These are phyloP conservation scores for Amanita pseudoporphyria DNA, from an alignment of 768 basidiomycete genomes.

Conservation along the genomic window DNA sequence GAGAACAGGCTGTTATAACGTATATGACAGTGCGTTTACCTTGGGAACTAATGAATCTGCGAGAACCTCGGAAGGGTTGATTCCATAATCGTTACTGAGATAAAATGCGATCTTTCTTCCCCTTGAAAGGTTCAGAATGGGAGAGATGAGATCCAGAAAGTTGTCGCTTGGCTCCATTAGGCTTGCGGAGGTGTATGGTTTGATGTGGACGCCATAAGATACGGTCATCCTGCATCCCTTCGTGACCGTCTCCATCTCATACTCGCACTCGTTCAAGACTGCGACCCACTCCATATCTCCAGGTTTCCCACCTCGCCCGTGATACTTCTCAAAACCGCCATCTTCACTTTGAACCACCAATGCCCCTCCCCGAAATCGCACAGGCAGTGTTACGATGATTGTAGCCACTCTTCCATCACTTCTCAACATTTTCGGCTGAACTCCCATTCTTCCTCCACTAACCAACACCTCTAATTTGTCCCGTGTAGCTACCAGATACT, in stretches of 20 bases:
- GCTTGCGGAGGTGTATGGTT: constrained; percentile 50
- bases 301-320: constrained; percentile 47
- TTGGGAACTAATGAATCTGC: constrained; percentile 64
- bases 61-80: constrained; percentile 58
- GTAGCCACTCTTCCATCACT: constrained; percentile 68
- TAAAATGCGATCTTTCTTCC: constrained; percentile 69
- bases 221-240: constrained; percentile 62
- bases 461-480: constrained; percentile 65
- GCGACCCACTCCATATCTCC: constrained; percentile 75
- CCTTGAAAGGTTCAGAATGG: constrained; percentile 61
- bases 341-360: constrained; percentile 48
- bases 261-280: constrained; percentile 64
- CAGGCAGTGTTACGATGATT: constrained; percentile 63
- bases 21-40: constrained; percentile 31
- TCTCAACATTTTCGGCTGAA: constrained; percentile 41
- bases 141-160: constrained; percentile 63
- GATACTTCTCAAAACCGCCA: constrained; percentile 51
- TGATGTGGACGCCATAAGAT: constrained; percentile 63
- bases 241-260: constrained; percentile 62
- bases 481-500: constrained; percentile 57
- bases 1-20: not conserved
- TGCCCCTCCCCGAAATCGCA: constrained; percentile 62
- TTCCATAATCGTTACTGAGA: constrained; percentile 55
- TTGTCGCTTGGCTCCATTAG: constrained; percentile 65
- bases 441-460: constrained; percentile 46